Percentiles rank a stretch among this genome's conserved stretches.
phyloP scores from a whole-genome alignment of 2,329 filamentous ascomycete genomes.

The Hypoxylon sp. region DNA sequence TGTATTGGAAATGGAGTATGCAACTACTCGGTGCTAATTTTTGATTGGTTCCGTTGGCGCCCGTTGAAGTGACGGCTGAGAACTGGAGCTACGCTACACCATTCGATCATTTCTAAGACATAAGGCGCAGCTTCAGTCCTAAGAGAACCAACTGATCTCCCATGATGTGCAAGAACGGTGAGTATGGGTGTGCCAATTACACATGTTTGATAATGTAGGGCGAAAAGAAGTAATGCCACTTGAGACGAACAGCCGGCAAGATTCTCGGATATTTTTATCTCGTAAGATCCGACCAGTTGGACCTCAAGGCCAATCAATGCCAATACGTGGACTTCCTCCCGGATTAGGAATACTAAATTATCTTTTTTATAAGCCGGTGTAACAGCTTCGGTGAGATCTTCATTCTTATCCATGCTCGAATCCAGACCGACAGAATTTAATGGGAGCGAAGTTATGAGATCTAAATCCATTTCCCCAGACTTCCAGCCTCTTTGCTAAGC shows the following conservation, averaged over 20 bases:
- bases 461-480: slow-evolving; percentile 31
- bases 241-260: slow-evolving; percentile 24
- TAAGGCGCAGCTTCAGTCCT: slow-evolving; percentile 16
- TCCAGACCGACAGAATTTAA: background rate
- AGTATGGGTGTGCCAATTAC: slow-evolving; percentile 16
- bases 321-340: slow-evolving; percentile 5
- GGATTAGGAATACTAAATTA: background rate
- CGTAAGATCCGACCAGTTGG: slow-evolving; percentile 32
- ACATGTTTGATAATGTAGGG: slow-evolving; percentile 13
- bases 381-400: background rate
- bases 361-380: slow-evolving; percentile 7
- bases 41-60: slow-evolving; percentile 54
- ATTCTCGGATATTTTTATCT: slow-evolving; percentile 27
- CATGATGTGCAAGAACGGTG: slow-evolving; percentile 23
- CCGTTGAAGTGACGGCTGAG: slow-evolving; percentile 53
- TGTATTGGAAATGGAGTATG: slow-evolving; percentile 29
- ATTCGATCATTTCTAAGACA: slow-evolving; percentile 36
- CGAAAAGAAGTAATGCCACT: slow-evolving; percentile 16
- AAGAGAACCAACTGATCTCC: slow-evolving; percentile 18
- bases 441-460: background rate
- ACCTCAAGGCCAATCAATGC: slow-evolving; percentile 19
- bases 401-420: slow-evolving; percentile 1
- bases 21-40: slow-evolving; percentile 17
- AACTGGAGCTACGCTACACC: slow-evolving; percentile 33
- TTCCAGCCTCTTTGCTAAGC: slow-evolving; percentile 27